A percentile compares a stretch with the other conserved stretches of the same genome.
Conservation (phyloP, 805 yeast genomes). For the Kluyveromyces wickerhamii region DNA sequence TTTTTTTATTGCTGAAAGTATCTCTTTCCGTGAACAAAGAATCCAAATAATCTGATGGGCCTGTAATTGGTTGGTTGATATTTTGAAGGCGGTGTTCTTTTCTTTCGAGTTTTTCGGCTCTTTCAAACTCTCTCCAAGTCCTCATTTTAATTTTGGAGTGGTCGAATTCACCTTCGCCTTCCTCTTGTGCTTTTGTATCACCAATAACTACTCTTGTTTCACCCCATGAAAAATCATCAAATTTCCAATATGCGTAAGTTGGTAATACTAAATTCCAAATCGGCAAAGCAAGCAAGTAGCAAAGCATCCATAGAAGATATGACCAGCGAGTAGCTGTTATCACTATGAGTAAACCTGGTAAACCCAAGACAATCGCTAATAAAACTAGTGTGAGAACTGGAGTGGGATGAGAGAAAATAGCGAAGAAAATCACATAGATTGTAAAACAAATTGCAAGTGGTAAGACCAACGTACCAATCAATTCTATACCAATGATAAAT, state of each 20-base stretch:
- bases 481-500: slow-evolving; percentile 75
- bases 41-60: slow-evolving; percentile 2
- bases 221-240: slow-evolving; percentile 96
- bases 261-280: slow-evolving; percentile 90
- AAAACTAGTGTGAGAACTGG: slow-evolving; percentile 71
- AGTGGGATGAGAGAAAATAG: slow-evolving; percentile 65
- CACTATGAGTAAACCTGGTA: slow-evolving; percentile 76
- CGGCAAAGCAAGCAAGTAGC: slow-evolving; percentile 78
- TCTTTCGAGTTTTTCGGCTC: slow-evolving; percentile 33
- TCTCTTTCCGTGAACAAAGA: not conserved
- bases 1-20: not conserved
- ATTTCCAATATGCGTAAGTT: slow-evolving; percentile 83
- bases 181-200: slow-evolving; percentile 63
- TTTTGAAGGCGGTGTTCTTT: not conserved
- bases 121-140: slow-evolving; percentile 90
- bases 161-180: slow-evolving; percentile 75
- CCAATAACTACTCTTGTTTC: slow-evolving; percentile 77
- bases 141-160: slow-evolving; percentile 85
- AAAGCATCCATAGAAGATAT: slow-evolving; percentile 69
- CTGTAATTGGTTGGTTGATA: not conserved
- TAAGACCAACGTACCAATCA: slow-evolving; percentile 78
- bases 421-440: slow-evolving; percentile 62
- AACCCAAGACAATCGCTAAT: slow-evolving; percentile 71
- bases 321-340: slow-evolving; percentile 69
- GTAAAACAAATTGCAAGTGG: slow-evolving; percentile 87